These are phyloP conservation scores for Coemansia sp. DNA, from an alignment of 192 early-diverging fungal genomes.

Conservation along the genomic window DNA sequence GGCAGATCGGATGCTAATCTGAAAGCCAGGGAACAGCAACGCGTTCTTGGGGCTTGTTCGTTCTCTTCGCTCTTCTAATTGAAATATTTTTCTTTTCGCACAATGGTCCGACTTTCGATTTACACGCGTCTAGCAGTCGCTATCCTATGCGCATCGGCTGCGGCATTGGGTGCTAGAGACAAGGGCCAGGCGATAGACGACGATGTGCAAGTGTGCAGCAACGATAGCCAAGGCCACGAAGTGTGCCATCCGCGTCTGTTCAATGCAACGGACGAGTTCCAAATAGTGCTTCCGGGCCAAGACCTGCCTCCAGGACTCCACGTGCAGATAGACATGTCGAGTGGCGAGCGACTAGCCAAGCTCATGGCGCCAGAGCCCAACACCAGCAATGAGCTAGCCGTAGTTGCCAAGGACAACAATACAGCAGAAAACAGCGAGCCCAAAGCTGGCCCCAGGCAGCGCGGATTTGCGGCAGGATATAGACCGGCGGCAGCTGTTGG, in stretches of 20 bases:
- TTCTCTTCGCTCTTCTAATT: neutral
- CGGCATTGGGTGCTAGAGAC: neutral
- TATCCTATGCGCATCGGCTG: neutral
- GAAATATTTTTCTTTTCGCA: neutral
- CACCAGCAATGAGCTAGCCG: neutral
- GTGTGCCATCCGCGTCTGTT: slow-evolving; percentile 62
- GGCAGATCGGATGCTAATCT: no score
- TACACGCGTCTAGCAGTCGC: slow-evolving; percentile 5
- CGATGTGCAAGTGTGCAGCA: slow-evolving; percentile 19
- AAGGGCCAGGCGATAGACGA: neutral
- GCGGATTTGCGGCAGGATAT: neutral
- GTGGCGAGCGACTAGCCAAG: slow-evolving; percentile 57
- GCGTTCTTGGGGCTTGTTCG: no score
- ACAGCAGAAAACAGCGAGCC: neutral
- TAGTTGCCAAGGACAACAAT: slow-evolving; percentile 2
- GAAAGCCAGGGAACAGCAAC: no score
- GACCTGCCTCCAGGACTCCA: slow-evolving; percentile 62
- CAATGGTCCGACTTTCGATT: slow-evolving; percentile 8
- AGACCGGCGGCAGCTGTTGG: slow-evolving; percentile 3
- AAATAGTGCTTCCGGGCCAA: slow-evolving; percentile 58
- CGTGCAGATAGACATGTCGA: slow-evolving; percentile 61
- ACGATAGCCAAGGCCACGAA: slow-evolving; percentile 24
- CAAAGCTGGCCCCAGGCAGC: neutral
- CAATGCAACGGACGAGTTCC: slow-evolving; percentile 58
- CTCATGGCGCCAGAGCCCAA: slow-evolving; percentile 44